Evolutionary conservation across 2,329 filamentous ascomycete species (phyloP), one percentile per base, ranked within the genome.

Genomic region (Xylaria sp.): DNA sequence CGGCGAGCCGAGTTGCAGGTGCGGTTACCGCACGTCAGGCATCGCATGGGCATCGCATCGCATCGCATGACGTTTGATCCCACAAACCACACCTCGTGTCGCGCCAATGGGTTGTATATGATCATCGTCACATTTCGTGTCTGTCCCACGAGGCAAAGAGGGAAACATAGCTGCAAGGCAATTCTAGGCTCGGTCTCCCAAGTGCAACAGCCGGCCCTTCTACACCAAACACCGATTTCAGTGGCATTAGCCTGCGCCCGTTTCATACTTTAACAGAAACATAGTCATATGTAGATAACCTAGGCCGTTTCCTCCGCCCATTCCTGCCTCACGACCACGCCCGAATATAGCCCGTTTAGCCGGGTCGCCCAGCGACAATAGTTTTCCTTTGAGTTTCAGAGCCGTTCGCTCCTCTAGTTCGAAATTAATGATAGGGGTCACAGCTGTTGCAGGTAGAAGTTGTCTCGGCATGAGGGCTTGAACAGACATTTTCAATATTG

Each of bases 21-120:
- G 56, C 45, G 42, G 56, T 58, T 56, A 65, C 57, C 21, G 47
- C 56, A 61, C 54, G 47, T 54, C 55, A 42, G 47, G 58, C 24
- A 69, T 65, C 34, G 45, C 42, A 59, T 61, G 9, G 17, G 53
- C 66, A 68, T 51, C 12, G 50, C 61, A 64, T 64, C 3, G 67
- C 61, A 68, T 65, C 45, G 55, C 61, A 71, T 69, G 42, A 64
- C 69, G 71, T 75, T 75, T 74, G 71, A 75, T 74, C 69, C 64
- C 70, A 73, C 67, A 69, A 70, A 68, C 71, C 67, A 71, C 69
- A 64, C 67, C 65, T 62, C 59, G 59, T 66, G 73, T 72, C 68
- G 70, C 61, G 59, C 65, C 56, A 70, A 66, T 67, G 65, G 62
- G 68, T 45, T 67, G 64, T 36, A 59, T 4, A 59, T 4, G 53